A percentile compares a stretch with the other conserved stretches of the same genome.
These are phyloP conservation scores for Stachybotrys chlorohalonatus DNA, from an alignment of 2,329 filamentous ascomycete species.

Conservation along the genomic window DNA sequence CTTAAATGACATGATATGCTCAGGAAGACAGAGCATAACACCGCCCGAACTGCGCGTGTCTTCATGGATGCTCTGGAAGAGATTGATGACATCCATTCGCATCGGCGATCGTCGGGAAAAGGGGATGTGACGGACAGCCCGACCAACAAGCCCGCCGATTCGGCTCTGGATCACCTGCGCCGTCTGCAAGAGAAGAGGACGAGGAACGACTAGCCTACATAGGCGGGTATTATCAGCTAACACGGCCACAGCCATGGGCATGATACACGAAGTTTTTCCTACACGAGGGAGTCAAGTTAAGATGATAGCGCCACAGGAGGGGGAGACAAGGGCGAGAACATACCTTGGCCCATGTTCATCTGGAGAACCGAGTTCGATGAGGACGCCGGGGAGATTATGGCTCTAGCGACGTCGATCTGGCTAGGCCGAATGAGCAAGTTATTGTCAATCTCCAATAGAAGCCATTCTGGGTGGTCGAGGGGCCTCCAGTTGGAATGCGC, in stretches of 20 bases:
- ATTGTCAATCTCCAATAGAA: constrained; percentile 57
- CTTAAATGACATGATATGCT: constrained; percentile 56
- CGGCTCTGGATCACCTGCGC: constrained; percentile 44
- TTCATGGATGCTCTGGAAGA: constrained; percentile 28
- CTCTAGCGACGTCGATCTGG: constrained; percentile 51
- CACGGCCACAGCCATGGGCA: constrained; percentile 38
- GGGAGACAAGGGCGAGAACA: neutral
- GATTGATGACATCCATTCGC: constrained; percentile 11
- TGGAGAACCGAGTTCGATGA: constrained; percentile 50
- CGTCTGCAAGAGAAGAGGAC: constrained; percentile 46
- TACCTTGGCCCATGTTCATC: constrained; percentile 56
- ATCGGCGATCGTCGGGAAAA: constrained; percentile 43
- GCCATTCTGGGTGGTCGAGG: constrained; percentile 45
- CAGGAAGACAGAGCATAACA: constrained; percentile 50
- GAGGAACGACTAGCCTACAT: constrained; percentile 45
- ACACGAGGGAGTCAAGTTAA: neutral
- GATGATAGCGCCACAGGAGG: neutral
- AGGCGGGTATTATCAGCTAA: constrained; percentile 36
- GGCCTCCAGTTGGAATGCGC: constrained; percentile 51
- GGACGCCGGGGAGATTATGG: constrained; percentile 45
- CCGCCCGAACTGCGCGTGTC: constrained; percentile 31
- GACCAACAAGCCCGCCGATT: constrained; percentile 43
- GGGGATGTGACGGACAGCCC: constrained; percentile 44
- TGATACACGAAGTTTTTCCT: constrained; percentile 49
- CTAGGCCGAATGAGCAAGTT: constrained; percentile 50